Percentiles rank a stretch among this genome's conserved stretches.
phyloP scores from a whole-genome alignment of 2,329 filamentous ascomycete species.

The Hirsutella rhossiliensis region DNA sequence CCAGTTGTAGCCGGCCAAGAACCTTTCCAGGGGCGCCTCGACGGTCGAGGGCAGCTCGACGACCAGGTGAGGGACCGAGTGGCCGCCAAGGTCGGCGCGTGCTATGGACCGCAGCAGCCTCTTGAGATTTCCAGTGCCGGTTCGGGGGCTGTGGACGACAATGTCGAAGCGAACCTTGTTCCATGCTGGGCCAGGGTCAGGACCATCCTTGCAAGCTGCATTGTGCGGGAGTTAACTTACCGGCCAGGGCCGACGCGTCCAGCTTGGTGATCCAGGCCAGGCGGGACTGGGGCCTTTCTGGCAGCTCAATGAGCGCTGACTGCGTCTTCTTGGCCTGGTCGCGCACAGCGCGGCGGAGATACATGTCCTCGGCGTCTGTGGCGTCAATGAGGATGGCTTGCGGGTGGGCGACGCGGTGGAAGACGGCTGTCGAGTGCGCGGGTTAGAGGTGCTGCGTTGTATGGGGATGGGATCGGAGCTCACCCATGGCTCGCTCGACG shows the following conservation, averaged over 20 bases:
- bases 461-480: slow-evolving; percentile 9
- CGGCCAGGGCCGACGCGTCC: slow-evolving; percentile 56
- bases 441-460: neutral
- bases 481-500: slow-evolving; percentile 52
- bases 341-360: slow-evolving; percentile 51
- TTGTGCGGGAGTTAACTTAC: slow-evolving; percentile 25
- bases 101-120: slow-evolving; percentile 66
- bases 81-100: slow-evolving; percentile 62
- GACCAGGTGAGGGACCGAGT: slow-evolving; percentile 61
- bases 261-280: slow-evolving; percentile 70
- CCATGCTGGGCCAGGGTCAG: slow-evolving; percentile 46
- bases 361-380: slow-evolving; percentile 51
- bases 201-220: slow-evolving; percentile 2
- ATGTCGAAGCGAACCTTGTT: slow-evolving; percentile 70
- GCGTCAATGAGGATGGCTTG: slow-evolving; percentile 66
- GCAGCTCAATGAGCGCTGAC: slow-evolving; percentile 64
- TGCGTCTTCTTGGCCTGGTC: slow-evolving; percentile 37
- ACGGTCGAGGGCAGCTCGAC: slow-evolving; percentile 68
- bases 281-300: slow-evolving; percentile 46
- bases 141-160: slow-evolving; percentile 61
- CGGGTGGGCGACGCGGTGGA: slow-evolving; percentile 63
- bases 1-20: slow-evolving; percentile 55
- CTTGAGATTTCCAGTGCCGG: slow-evolving; percentile 62
- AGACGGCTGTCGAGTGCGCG: slow-evolving; percentile 32
- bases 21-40: slow-evolving; percentile 51